Base-by-base conservation (phyloP, 805 yeast genomes). In the Saccharomyces kudriavzevii region DNA sequence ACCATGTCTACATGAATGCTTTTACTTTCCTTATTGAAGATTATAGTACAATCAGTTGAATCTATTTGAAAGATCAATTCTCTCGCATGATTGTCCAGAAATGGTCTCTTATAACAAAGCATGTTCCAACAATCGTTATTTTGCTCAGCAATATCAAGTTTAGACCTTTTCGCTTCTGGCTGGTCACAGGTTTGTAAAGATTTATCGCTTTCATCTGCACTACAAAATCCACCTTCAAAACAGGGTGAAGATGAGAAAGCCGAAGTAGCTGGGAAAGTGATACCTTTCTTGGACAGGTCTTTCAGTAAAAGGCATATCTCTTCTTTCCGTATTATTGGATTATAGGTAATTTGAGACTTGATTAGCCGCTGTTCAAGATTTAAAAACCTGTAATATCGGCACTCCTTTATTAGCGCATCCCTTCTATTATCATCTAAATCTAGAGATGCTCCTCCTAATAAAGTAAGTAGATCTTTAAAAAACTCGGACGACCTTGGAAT, bases 301-400 rank as follows among this genome's bases (percentile, higher is more conserved):
- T 65, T 58, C 40, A 83, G 55, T 27, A 74, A 66, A 1, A 88
- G 53, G 0, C 80, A 58, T 9, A 90, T 85, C 58, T 86, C 94
- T 58, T 82, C 82, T 1, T 60, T 56, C 2, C 64, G 60, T 0
- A 74, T 63, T 57, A 80, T 74, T 0, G 88, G 85, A 59, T 87
- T 85, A 48, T 67, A 66, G 1, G 70, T 55, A 11, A 85, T 74
- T 27, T 67, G 67, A 60, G 77, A 80, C 49, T 78, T 77, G n/a
- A 86, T 68, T 25, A 90, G 65, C 55, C 76, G 70, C 70, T 89
- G 96, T 65, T 87, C 95, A 40, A 90, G 72, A 40, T 83, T 89
- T 48, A 80, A 71, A 60, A 90, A 85, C 48, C 92, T 74, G 67
- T 88, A 90, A 69, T 86, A 90, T 47, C 79, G 75, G 58, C 95